Percentiles rank a stretch among this genome's conserved stretches.
Conservation (phyloP, 106 monocot genomes). For the Dioscorea zingiberensis region DNA sequence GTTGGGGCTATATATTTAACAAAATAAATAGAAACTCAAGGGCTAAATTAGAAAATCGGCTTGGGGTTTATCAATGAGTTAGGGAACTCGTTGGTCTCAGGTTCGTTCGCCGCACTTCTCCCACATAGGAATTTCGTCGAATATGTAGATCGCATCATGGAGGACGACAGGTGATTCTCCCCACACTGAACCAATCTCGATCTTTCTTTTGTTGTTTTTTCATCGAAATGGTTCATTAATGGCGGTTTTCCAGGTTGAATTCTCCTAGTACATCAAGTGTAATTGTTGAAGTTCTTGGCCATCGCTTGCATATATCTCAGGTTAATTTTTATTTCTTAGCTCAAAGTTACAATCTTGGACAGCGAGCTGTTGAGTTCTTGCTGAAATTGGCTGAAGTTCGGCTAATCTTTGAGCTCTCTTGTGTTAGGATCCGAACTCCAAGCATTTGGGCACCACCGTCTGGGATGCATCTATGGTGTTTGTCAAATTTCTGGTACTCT, state of each 20-base stretch:
- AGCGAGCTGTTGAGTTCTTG: not conserved
- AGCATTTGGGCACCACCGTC: slow-evolving; percentile 95
- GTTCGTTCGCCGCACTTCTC: too few relatives aligned
- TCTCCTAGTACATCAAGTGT: slow-evolving; percentile 72
- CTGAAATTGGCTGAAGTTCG: not conserved
- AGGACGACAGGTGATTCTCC: too few relatives aligned
- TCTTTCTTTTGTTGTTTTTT: too few relatives aligned
- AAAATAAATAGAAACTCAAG: too few relatives aligned
- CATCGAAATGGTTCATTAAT: too few relatives aligned
- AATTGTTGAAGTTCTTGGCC: slow-evolving; percentile 65
- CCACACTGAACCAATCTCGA: too few relatives aligned
- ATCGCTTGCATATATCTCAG: slow-evolving; percentile 76
- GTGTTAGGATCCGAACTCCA: slow-evolving; percentile 88
- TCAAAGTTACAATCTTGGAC: not conserved
- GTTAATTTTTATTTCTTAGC: slow-evolving; percentile 9
- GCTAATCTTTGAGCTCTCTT: not conserved
- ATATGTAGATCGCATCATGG: too few relatives aligned
- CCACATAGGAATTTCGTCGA: too few relatives aligned
- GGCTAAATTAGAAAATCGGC: too few relatives aligned
- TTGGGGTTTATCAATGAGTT: too few relatives aligned
- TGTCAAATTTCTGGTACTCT: slow-evolving; percentile 71
- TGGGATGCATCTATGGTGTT: slow-evolving; percentile 99
- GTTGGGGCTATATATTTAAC: too few relatives aligned
- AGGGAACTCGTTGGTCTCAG: too few relatives aligned
- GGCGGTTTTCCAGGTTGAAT: slow-evolving; percentile 55